Base-by-base conservation (phyloP, 805 yeast species). In the Starmerella stellata region DNA sequence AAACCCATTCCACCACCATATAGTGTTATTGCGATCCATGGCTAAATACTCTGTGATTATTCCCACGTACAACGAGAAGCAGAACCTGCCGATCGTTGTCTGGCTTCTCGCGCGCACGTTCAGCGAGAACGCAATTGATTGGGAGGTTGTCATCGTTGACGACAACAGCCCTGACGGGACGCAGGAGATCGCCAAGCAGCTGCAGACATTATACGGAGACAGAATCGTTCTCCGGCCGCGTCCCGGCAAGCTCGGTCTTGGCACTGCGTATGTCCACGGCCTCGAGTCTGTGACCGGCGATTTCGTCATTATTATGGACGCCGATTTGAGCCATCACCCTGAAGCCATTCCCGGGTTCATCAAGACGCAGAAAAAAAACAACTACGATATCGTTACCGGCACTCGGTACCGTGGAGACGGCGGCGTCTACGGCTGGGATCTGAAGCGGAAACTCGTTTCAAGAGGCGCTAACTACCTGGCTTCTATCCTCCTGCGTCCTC, bases 121-220 rank as follows among this genome's bases (percentile, higher is more conserved):
- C 63, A 61, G 62, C 36, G 69, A 64, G 44, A 57, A 58, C 54
- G 63, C 68, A 25, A 56, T 77, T 40, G 65, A 73, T 55, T 77
- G 87, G 87, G 87, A 77, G 56, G 70, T 78, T 17, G 60, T 77
- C 41, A 75, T 77, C 53, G 85, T 77, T 35, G 87, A 77, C 52
- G 87, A 77, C 53, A 72, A 68, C 45, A 76, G 85, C 9, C 87
- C 87, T 33, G 87, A 77, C 55, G 87, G 87, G 7, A 77, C 87
- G 17, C 85, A 76, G 54, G 76, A 70, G 14, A 67, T 45, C 9
- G 51, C 52, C 18, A 40, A 45, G 29, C 56, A 53, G 49, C 51
- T 54, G 31, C 50, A 46, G 30, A 18, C 34, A 7, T 58, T 72
- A 7, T 75, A 73, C 52, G 81, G 81, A 5, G 68, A 72, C 18